Percentiles rank a stretch among this genome's conserved stretches.
Evolutionary conservation across 2,329 filamentous ascomycete genomes (phyloP).

Genomic region (Lasiodiplodia sp.): DNA sequence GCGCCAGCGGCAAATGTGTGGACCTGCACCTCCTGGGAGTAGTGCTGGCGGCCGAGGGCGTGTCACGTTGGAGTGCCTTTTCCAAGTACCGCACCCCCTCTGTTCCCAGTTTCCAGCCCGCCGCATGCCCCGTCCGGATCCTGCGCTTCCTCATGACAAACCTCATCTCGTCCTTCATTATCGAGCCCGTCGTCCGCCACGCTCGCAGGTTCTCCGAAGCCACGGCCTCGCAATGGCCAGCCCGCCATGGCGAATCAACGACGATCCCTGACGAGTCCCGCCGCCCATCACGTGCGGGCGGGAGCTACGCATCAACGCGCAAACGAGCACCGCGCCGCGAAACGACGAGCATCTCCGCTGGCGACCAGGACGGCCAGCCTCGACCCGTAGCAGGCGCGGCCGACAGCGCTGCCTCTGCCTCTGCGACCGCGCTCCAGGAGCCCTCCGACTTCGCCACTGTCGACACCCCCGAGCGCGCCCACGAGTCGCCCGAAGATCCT

Average conservation of each 20-base stretch:
- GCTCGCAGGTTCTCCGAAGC: conserved; percentile 46
- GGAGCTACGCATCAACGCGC: conserved; percentile 10
- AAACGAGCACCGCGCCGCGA: background rate
- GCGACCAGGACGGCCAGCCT: background rate
- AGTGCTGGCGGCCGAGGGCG: conserved; percentile 15
- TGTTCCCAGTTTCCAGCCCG: conserved; percentile 21
- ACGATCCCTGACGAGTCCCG: conserved; percentile 24
- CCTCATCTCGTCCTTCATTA: conserved; percentile 49
- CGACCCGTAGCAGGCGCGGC: background rate
- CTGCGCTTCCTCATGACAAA: conserved; percentile 41
- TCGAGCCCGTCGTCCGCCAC: conserved; percentile 50
- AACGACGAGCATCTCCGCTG: conserved; percentile 9
- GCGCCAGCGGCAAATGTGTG: conserved; percentile 17
- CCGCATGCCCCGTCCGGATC: conserved; percentile 6
- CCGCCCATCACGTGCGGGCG: conserved; percentile 35
- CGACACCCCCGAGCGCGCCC: conserved; percentile 20
- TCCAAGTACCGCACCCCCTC: conserved; percentile 19
- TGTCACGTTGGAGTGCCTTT: conserved; percentile 25
- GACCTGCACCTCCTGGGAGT: conserved; percentile 21
- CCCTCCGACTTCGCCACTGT: conserved; percentile 30
- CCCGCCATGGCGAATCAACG: conserved; percentile 27
- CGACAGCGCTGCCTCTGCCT: background rate
- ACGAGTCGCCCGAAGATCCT: conserved; percentile 26
- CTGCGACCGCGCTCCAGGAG: conserved; percentile 24
- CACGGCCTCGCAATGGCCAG: conserved; percentile 16